Conservation (phyloP, 1,284 basidiomycete genomes). For the Boletus nobilissimus region DNA sequence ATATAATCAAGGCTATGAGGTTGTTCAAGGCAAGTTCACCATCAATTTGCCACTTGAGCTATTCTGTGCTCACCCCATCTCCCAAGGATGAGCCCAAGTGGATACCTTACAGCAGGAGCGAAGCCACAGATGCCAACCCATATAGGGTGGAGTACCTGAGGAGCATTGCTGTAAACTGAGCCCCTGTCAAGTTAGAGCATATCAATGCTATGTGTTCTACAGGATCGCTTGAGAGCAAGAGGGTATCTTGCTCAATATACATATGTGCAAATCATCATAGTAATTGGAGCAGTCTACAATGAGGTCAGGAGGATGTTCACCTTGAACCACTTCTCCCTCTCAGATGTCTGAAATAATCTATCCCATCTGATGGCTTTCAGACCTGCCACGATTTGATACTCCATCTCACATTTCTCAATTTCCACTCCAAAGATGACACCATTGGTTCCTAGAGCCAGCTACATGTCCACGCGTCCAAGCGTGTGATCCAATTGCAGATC, state of each 20-base stretch:
- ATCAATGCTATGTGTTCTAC: background rate
- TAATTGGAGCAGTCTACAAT: too few species aligned
- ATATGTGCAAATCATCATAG: too few species aligned
- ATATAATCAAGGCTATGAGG: conserved; percentile 77
- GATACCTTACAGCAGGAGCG: conserved; percentile 54
- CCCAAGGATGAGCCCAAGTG: conserved; percentile 87
- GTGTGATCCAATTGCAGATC: too few species aligned
- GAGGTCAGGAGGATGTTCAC: too few species aligned
- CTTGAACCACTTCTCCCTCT: background rate
- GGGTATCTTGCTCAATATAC: too few species aligned
- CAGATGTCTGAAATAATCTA: too few species aligned
- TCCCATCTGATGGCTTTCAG: background rate
- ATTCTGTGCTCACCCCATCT: background rate
- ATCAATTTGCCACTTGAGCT: background rate
- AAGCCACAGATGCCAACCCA: conserved; percentile 69
- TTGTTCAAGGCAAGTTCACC: conserved; percentile 72
- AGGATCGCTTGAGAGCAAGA: background rate
- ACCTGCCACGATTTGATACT: background rate
- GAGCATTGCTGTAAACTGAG: conserved; percentile 50
- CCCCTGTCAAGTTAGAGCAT: background rate
- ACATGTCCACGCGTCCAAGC: too few species aligned
- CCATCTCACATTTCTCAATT: background rate
- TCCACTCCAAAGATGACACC: background rate
- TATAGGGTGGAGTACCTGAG: conserved; percentile 72
- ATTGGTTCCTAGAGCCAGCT: too few species aligned